Percentiles rank a stretch among this genome's conserved stretches.
These are phyloP conservation scores for Magnaporthiopsis incrustans DNA, from an alignment of 2,329 filamentous ascomycete genomes.

Conservation along the genomic window DNA sequence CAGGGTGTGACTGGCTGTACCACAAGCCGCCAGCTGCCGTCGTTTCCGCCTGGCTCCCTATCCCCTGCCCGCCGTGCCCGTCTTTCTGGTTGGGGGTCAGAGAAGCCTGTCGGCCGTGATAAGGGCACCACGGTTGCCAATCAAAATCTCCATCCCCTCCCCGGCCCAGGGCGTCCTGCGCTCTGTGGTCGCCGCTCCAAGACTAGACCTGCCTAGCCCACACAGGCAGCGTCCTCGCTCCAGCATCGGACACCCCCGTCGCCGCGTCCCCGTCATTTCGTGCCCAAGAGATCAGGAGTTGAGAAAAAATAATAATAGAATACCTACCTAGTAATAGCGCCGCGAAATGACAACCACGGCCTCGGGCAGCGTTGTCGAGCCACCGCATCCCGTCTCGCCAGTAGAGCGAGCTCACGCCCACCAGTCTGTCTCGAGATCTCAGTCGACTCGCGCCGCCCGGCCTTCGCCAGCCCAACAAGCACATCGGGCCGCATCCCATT, in stretches of 20 bases:
- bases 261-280: background rate
- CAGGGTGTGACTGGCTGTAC: background rate
- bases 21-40: background rate
- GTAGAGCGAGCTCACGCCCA: slow-evolving; percentile 18
- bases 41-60: background rate
- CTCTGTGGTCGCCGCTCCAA: background rate
- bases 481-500: slow-evolving; percentile 18
- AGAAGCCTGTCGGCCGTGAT: background rate
- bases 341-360: slow-evolving; percentile 26
- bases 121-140: background rate
- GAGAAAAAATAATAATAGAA: background rate
- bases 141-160: background rate
- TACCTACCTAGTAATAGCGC: background rate
- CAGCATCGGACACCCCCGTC: background rate
- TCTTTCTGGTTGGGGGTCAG: background rate
- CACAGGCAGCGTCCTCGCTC: background rate
- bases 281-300: background rate
- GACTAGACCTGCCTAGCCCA: background rate
- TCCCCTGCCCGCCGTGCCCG: background rate
- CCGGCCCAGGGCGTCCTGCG: background rate
- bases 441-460: slow-evolving; percentile 27
- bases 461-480: slow-evolving; percentile 20
- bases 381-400: slow-evolving; percentile 22
- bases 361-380: slow-evolving; percentile 21
- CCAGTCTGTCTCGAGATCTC: slow-evolving; percentile 22